A percentile compares a stretch with the other conserved stretches of the same genome.
phyloP scores from a whole-genome alignment of 2,329 filamentous ascomycete species.

The Verticillium nonalfalfae region DNA sequence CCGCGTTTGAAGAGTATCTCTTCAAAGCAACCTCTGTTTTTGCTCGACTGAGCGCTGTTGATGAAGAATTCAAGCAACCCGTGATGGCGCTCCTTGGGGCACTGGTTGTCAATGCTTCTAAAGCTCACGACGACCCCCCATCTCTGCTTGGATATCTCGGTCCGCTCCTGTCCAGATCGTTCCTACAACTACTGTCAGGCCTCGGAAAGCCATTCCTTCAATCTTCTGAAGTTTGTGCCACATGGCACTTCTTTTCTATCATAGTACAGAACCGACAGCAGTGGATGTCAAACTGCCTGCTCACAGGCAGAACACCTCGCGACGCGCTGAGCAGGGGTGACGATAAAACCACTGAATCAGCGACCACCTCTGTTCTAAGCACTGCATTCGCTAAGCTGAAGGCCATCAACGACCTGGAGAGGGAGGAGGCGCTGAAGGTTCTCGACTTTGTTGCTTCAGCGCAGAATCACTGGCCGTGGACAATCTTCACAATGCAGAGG shows the following conservation, averaged over 20 bases:
- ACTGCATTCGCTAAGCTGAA: constrained; percentile 67
- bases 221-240: constrained; percentile 55
- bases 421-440: constrained; percentile 64
- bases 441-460: constrained; percentile 82
- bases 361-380: constrained; percentile 60
- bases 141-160: constrained; percentile 90
- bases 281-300: constrained; percentile 89
- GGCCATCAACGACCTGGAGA: constrained; percentile 56
- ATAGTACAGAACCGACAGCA: constrained; percentile 88
- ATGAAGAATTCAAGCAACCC: constrained; percentile 58
- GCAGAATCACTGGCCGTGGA: constrained; percentile 95
- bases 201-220: constrained; percentile 71
- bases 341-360: constrained; percentile 41
- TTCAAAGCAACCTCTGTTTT: constrained; percentile 76
- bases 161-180: constrained; percentile 73
- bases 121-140: constrained; percentile 68
- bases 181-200: constrained; percentile 70
- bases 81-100: constrained; percentile 66
- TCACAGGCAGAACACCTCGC: constrained; percentile 81
- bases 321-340: constrained; percentile 56
- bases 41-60: constrained; percentile 67
- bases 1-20: constrained; percentile 67
- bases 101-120: constrained; percentile 64
- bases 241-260: constrained; percentile 82
- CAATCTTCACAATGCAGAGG: constrained; percentile 70